Base-by-base conservation (phyloP, 83 land plant species). In the Thuja plicata region DNA sequence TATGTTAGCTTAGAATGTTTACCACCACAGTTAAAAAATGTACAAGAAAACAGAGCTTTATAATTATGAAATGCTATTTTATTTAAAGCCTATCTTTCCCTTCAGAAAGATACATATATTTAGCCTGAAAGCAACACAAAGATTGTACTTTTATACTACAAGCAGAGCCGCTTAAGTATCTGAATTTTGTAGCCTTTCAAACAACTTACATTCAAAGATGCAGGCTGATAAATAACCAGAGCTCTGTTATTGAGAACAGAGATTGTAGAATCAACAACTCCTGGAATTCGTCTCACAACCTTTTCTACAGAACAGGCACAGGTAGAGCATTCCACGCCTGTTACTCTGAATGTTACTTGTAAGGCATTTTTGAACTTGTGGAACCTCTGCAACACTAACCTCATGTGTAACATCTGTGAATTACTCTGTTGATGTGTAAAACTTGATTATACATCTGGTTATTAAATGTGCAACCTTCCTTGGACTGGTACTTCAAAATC, bases 301-400 rank as follows among this genome's bases (percentile, higher is more conserved):
- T 94, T 95, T 89, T 95, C 97, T 15, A 95, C 91, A 19, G 96
- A 93, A 27, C 91, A 93, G 34, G 96, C 96, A 90, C 97, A 94
- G 7, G 96, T 94, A 66, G 97, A 86, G 90, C 97, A 95, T 35
- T 92, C 93, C 97, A 96, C 95, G 12, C 97, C 97, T 43, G 35
- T 88, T 12, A 96, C 96, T 4, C 88, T 86, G 85, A 92, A 92
- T 54, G 87, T 57, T 37, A 66, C 73, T 66, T 66, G 73, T 32
- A 66, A 66, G 73, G 43, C 87, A 48, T 38, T 86, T 32, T 43
- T 57, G 40, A 52, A 57, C 40, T 86, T 54, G 40, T 17, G 54
- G 17, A 24, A 32, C 30, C 3, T 46, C 85, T 24, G n/a, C 83
- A 80, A 80, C 19, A 19, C 4, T 37, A 37, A 80, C 45, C 45